Base-by-base conservation (phyloP, 495 filamentous ascomycete species). In the Penicillium atrosanguineum region DNA sequence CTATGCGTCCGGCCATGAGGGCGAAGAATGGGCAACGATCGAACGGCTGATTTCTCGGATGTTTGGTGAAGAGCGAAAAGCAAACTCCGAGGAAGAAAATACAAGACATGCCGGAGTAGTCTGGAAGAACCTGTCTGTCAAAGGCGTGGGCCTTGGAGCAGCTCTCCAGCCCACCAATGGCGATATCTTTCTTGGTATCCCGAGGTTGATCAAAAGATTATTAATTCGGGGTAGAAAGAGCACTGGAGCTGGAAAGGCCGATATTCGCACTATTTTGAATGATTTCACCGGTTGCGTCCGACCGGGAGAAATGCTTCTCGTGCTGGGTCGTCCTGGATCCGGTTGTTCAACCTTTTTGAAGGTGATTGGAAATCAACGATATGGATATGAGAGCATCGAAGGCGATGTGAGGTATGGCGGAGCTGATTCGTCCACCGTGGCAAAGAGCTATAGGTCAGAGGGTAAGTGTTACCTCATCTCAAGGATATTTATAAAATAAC, bases 331-430 rank as follows among this genome's bases (percentile, higher is more conserved):
- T 20, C 88, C 88, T 1, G 88, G 88, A 0, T 79, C 81, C 38
- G 88, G 87, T 11, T 91, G 88, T 55, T 83, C 84, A 0, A 88
- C 85, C 0, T 87, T 90, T 51, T 65, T 91, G 29, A 89, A 90
- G 53, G 75, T 81, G 0, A 72, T 90, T 39, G 84, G 82, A 11
- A 88, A 87, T 49, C 85, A 87, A 56, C 67, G 85, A 61, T 76
- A 71, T 29, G 86, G 83, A 0, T 90, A 83, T 59, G 81, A 83
- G 55, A 78, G 72, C 6, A 72, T 90, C 4, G 60, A 78, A 18
- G 87, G 86, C 3, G 79, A 85, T 38, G 84, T 90, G 12, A 69
- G 65, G 0, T 90, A 87, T 63, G 87, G 86, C 8, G 83, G 82
- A 9, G 82, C 81, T 0, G 79, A 82, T 64, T 73, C 82, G 2